Percentiles rank a stretch among this genome's conserved stretches.
Conservation (phyloP, 495 filamentous ascomycete genomes). For the Coniosporium apollinis region DNA sequence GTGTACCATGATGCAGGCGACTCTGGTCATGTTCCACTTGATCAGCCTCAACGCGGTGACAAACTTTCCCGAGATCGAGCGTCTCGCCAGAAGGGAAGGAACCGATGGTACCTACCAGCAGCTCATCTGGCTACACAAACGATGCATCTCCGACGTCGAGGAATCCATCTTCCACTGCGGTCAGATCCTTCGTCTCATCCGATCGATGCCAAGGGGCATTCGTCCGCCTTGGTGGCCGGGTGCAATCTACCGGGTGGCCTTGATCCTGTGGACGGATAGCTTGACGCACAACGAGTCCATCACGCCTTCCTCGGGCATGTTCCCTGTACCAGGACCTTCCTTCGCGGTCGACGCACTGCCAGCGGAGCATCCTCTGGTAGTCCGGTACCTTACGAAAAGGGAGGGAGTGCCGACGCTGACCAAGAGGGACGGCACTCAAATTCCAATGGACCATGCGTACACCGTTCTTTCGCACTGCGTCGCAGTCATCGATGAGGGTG, state of each 20-base stretch:
- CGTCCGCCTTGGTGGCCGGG: constrained; percentile 27
- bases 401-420: constrained; percentile 24
- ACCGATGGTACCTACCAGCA: constrained; percentile 33
- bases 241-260: constrained; percentile 23
- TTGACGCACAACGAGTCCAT: constrained; percentile 16
- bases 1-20: constrained; percentile 31
- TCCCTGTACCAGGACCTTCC: constrained; percentile 13
- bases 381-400: constrained; percentile 22
- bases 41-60: constrained; percentile 42
- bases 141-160: constrained; percentile 36
- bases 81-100: constrained; percentile 35
- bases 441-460: constrained; percentile 19
- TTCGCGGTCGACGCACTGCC: constrained; percentile 22
- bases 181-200: constrained; percentile 37
- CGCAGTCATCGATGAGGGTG: constrained; percentile 24
- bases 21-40: constrained; percentile 46
- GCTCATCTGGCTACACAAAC: constrained; percentile 28
- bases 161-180: constrained; percentile 44
- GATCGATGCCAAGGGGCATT: constrained; percentile 21
- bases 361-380: constrained; percentile 21
- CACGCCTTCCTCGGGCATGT: constrained; percentile 12
- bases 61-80: constrained; percentile 42
- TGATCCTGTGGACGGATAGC: constrained; percentile 24
- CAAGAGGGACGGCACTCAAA: constrained; percentile 20
- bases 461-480: constrained; percentile 22